Conservation (phyloP, 1,284 basidiomycete species). For the Rhodotorula mucilaginosa region DNA sequence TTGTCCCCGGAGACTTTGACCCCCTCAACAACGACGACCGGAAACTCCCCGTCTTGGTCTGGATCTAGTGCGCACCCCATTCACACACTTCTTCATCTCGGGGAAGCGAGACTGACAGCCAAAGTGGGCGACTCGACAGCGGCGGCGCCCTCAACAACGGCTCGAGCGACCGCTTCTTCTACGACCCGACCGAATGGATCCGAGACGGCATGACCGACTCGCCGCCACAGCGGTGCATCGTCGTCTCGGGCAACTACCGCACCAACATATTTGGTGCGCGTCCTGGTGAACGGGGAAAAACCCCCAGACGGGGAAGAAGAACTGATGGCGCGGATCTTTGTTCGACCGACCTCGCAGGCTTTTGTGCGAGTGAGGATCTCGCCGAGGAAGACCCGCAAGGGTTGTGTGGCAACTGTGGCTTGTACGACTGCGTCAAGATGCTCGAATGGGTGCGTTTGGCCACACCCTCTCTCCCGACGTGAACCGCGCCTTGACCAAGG, state of each 20-base stretch:
- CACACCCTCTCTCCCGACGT: neutral
- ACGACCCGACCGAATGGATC: slow-evolving; percentile 35
- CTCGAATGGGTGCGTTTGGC: slow-evolving; percentile 31
- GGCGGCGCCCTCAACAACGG: slow-evolving; percentile 38
- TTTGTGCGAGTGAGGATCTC: slow-evolving; percentile 21
- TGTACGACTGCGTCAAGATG: slow-evolving; percentile 31
- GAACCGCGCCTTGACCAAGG: too few species aligned
- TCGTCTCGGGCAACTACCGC: slow-evolving; percentile 36
- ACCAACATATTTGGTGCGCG: slow-evolving; percentile 30
- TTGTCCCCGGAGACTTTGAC: slow-evolving; percentile 14
- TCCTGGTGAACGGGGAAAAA: too few species aligned
- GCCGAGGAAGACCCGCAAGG: slow-evolving; percentile 8
- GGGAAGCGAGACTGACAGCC: neutral
- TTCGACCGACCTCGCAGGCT: slow-evolving; percentile 11
- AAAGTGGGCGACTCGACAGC: neutral
- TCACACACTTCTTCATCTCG: neutral
- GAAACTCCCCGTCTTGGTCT: slow-evolving; percentile 32
- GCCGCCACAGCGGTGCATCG: slow-evolving; percentile 25
- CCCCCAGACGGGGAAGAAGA: too few species aligned
- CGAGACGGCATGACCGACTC: slow-evolving; percentile 5
- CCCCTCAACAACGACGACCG: slow-evolving; percentile 5
- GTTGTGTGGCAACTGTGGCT: slow-evolving; percentile 35
- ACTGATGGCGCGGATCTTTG: too few species aligned
- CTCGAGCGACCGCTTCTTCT: slow-evolving; percentile 23
- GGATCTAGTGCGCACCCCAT: slow-evolving; percentile 10